Evolutionary conservation across 129 eudicot genomes (phyloP), one percentile per base, ranked within the genome.

Genomic region (Apium graveolens): DNA sequence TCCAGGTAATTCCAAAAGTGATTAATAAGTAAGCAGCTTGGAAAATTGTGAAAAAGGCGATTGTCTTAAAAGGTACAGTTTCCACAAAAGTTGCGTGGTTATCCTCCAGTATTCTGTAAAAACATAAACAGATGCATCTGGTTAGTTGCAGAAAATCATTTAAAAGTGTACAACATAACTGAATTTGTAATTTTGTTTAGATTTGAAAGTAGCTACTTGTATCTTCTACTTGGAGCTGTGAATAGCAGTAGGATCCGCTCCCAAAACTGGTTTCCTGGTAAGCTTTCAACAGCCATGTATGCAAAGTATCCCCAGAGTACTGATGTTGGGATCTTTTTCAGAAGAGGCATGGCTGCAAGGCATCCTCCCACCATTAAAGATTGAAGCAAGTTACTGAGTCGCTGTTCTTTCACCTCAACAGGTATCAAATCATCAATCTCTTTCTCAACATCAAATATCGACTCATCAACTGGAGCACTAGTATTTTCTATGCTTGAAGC

Each of bases 221-320:
- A 77, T 77, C 80, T 77, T 77, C 80, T 57, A 39, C 80, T 77
- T 7, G 80, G 80, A 55, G 72, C 72, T 77, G 80, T 77, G 43
- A 77, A 77, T 8, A 77, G 80, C 49, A 77, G 62, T 7, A 55
- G 65, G 34, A 77, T 77, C 53, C 80, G 46, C 37, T 77, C 80
- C 80, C 80, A 77, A 27, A 77, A 77, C 70, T 77, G 80, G 49
- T 77, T 77, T 17, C 80, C 80, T 32, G 80, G 80, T 35, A 77
- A 55, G 49, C 80, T 77, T 77, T 77, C 80, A 34, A 77, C 43
- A 26, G 80, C 80, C 80, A 77, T 77, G 70, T 51, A 77, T 5
- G 80, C 80, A 77, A 77, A 77, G 71, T 77, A 77, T 24, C 80
- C 80, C 80, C 80, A 77, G 34, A 77, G 72, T 35, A 77, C 72